A percentile compares a stretch with the other conserved stretches of the same genome.
phyloP scores from a whole-genome alignment of 345 rosid species.

The Eucalyptus tenuipes region DNA sequence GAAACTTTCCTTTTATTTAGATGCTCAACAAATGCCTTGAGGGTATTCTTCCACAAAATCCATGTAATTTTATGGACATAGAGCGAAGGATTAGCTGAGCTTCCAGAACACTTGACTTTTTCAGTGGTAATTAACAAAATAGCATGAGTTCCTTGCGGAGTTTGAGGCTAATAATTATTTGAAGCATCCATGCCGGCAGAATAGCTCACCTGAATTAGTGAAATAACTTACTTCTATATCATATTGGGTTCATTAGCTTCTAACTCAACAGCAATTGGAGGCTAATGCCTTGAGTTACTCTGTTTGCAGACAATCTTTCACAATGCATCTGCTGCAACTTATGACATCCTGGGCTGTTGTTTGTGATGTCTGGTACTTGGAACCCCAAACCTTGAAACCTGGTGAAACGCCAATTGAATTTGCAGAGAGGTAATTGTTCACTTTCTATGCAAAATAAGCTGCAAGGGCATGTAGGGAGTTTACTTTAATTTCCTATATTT shows the following conservation, averaged over 20 bases:
- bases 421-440: constrained; percentile 74
- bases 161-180: neutral
- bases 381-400: constrained; percentile 74
- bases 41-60: neutral
- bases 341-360: constrained; percentile 99
- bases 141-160: neutral
- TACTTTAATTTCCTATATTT: neutral
- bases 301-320: constrained; percentile 82
- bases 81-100: neutral
- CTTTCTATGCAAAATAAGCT: neutral
- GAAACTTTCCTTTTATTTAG: neutral
- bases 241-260: neutral
- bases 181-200: neutral
- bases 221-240: neutral
- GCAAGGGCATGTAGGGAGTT: neutral
- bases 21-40: neutral
- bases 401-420: constrained; percentile 91
- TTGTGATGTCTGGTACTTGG: constrained; percentile 98
- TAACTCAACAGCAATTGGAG: neutral
- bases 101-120: neutral
- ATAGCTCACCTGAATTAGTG: neutral
- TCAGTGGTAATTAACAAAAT: neutral
- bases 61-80: neutral
- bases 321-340: constrained; percentile 92
- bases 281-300: neutral